Evolutionary conservation across 257 asterid genomes (phyloP), one percentile per base, ranked within the genome.

Genomic region (Anisodus acutangulus): DNA sequence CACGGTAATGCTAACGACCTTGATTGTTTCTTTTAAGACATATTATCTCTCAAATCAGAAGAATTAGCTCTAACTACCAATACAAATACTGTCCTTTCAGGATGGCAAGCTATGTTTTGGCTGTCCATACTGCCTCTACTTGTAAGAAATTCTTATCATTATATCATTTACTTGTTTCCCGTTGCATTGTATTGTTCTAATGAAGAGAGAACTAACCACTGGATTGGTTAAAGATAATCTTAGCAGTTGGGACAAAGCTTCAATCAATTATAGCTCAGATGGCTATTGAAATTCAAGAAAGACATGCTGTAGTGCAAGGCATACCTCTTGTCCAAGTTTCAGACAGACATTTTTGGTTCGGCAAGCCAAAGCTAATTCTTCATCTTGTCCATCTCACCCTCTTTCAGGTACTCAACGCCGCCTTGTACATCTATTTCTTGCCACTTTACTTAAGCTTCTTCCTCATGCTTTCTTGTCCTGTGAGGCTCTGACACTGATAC

Each of bases 261-360:
- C 99, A 96, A 85, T 93, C 95, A 51, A 93, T 96, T 90, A 94
- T 96, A 88, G 84, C 97, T 13, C 91, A 88, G 85, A 96, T 96
- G 99, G 99, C 99, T 53, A 86, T 96, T 62, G 98, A 96, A 87
- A 96, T 96, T 87, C 94, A 90, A 90, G 99, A 96, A 87, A 92
- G 91, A 72, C 99, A 97, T 79, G 97, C 98, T 2, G 99, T 97
- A 10, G 93, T 97, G 78, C 98, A 97, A 84, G 99, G 99, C 84
- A 97, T 97, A 79, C 99, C 99, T 7, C 95, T 97, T 11, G 98
- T 97, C 51, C 97, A 93, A 88, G 97, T 95, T 87, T 91, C 99
- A 2, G 99, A 97, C 86, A 82, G 87, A 78, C 92, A 97, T 88
- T 97, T 97, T 87, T 97, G 99, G 99, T 93, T 97, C 60, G 78